Evolutionary conservation across 176 grass and related monocot genomes (phyloP).

Genomic region (Neostapfia colusana): DNA sequence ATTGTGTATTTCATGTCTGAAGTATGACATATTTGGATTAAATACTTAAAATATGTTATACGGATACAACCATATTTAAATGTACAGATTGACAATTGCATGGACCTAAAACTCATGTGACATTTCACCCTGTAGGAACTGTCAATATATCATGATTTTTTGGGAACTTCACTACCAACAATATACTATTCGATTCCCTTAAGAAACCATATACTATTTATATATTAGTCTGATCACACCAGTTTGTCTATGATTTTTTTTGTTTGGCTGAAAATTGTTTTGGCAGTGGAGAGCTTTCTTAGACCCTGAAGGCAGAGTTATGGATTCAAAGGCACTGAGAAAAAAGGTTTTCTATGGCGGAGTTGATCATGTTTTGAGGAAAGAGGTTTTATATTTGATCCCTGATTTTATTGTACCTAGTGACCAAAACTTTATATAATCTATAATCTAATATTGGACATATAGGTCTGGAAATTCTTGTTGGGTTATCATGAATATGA

Average conservation of each 20-base stretch:
- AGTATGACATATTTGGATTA: constrained; percentile 1
- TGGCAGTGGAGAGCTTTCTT: constrained; percentile 79
- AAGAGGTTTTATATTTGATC: constrained; percentile 63
- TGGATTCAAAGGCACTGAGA: constrained; percentile 86
- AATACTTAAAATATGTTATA: background rate
- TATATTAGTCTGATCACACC: constrained; percentile 14
- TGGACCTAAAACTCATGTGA: background rate
- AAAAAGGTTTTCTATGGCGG: constrained; percentile 94
- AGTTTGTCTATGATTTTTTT: constrained; percentile 20
- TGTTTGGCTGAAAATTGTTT: constrained; percentile 38
- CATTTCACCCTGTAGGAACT: background rate
- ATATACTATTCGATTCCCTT: background rate
- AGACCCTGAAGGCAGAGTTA: constrained; percentile 88
- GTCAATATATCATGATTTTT: background rate
- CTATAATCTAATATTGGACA: constrained; percentile 36
- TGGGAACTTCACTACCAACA: background rate
- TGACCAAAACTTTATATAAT: constrained; percentile 5
- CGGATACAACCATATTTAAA: background rate
- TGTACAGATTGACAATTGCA: background rate
- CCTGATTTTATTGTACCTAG: constrained; percentile 20
- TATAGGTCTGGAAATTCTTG: constrained; percentile 96
- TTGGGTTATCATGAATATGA: constrained; percentile 94
- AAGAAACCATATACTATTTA: no score
- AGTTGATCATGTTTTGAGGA: constrained; percentile 79
- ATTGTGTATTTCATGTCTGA: constrained; percentile 16